Percentiles rank a stretch among this genome's conserved stretches.
Evolutionary conservation across 148 eudicot genomes (phyloP).

Genomic region (Nepenthes mirabilis): DNA sequence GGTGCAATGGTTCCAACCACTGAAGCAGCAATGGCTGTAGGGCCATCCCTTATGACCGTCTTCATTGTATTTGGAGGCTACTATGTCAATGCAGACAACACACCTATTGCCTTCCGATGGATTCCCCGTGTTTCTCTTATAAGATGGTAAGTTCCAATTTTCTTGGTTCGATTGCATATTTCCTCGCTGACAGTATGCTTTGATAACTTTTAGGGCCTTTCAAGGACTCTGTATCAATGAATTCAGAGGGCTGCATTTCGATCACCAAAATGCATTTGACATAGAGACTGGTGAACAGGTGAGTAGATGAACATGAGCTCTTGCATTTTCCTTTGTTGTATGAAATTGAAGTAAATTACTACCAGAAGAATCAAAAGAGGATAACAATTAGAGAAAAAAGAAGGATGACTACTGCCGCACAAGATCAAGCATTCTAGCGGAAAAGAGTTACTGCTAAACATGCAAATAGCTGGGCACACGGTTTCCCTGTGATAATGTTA

Average conservation of each 20-base stretch:
- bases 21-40: conserved; percentile 96
- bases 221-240: conserved; percentile 99
- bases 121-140: conserved; percentile 88
- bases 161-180: no score
- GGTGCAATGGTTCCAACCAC: conserved; percentile 96
- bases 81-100: conserved; percentile 91
- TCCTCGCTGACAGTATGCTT: not conserved
- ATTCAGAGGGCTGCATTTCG: conserved; percentile 80
- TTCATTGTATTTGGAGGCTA: conserved; percentile 96
- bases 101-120: conserved; percentile 95
- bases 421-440: no score
- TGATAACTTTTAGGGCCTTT: conserved; percentile 61
- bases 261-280: conserved; percentile 70
- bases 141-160: conserved; percentile 53
- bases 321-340: not conserved
- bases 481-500: no score
- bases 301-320: conserved; percentile 6
- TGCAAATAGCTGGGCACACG: no score
- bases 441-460: no score
- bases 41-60: conserved; percentile 98
- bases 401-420: no score
- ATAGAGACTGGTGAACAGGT: conserved; percentile 95
- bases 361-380: no score
- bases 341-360: not conserved
- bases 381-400: no score